Evolutionary conservation across 1,139 yeast genomes (phyloP).

Genomic region (Candida dubliniensis): DNA sequence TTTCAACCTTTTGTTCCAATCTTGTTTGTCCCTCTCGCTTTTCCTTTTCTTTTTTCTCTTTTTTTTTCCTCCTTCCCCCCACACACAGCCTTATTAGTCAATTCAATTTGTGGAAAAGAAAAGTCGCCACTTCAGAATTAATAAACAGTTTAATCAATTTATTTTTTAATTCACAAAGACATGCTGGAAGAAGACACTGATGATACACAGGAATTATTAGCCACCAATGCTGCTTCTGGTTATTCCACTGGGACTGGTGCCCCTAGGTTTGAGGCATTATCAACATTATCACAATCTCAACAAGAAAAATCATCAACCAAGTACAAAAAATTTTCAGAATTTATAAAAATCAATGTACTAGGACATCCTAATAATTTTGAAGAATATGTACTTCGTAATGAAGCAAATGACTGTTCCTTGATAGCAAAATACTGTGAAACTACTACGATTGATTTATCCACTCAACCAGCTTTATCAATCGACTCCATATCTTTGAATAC

Average conservation of each 20-base stretch:
- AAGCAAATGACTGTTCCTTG: slow-evolving; percentile 58
- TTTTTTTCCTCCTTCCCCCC: no score
- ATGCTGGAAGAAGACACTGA: slow-evolving; percentile 10
- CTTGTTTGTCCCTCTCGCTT: no score
- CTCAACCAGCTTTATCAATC: slow-evolving; percentile 26
- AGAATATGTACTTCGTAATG: slow-evolving; percentile 35
- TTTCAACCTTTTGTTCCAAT: no score
- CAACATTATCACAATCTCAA: slow-evolving; percentile 13
- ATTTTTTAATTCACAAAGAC: neutral
- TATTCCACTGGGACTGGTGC: slow-evolving; percentile 1
- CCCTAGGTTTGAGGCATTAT: slow-evolving; percentile 1
- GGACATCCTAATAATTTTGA: slow-evolving; percentile 38
- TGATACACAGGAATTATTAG: slow-evolving; percentile 16
- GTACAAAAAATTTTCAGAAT: slow-evolving; percentile 26
- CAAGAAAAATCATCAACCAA: slow-evolving; percentile 21
- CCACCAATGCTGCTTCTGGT: slow-evolving; percentile 14
- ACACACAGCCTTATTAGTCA: no score
- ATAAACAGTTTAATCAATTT: neutral
- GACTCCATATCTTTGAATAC: slow-evolving; percentile 40
- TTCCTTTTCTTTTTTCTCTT: no score
- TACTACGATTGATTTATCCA: slow-evolving; percentile 33
- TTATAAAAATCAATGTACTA: slow-evolving; percentile 24
- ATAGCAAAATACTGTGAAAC: slow-evolving; percentile 48
- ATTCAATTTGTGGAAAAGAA: no score
- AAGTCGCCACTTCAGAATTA: neutral